Evolutionary conservation across 768 basidiomycete genomes (phyloP).

Genomic region (Trametes meyenii): DNA sequence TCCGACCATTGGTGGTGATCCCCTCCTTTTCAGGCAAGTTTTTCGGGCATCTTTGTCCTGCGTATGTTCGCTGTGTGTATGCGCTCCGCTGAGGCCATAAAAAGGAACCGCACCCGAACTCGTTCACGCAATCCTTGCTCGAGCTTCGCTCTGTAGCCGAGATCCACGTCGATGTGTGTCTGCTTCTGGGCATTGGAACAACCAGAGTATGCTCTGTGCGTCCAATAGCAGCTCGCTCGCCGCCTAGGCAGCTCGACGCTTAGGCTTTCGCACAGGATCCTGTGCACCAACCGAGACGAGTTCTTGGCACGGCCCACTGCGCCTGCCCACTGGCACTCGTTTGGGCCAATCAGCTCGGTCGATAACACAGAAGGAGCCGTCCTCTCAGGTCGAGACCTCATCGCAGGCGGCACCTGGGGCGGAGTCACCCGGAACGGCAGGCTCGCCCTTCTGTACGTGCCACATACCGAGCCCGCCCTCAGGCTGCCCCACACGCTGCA

Average conservation of each 20-base stretch:
- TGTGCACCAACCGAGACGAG: constrained; percentile 82
- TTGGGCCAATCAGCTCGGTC: constrained; percentile 40
- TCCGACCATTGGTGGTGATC: not conserved
- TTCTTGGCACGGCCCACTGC: constrained; percentile 65
- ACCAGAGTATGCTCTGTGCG: constrained; percentile 79
- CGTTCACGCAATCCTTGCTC: not conserved
- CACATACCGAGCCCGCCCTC: not conserved
- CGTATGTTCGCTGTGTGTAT: not conserved
- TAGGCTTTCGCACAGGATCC: constrained; percentile 48
- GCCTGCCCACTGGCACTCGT: constrained; percentile 69
- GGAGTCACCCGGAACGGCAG: constrained; percentile 68
- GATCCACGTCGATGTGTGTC: constrained; percentile 62
- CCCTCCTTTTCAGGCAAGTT: constrained; percentile 1
- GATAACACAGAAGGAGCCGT: constrained; percentile 38
- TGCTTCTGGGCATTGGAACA: constrained; percentile 78
- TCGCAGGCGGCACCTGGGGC: constrained; percentile 83
- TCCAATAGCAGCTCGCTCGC: constrained; percentile 17
- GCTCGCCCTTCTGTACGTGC: constrained; percentile 70
- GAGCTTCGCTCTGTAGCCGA: not conserved
- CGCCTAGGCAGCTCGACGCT: not conserved
- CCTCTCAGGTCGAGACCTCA: constrained; percentile 74
- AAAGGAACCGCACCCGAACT: constrained; percentile 16
- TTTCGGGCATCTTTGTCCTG: not conserved
- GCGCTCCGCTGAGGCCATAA: constrained; percentile 1
- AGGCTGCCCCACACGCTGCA: not conserved